Evolutionary conservation across 2,329 filamentous ascomycete genomes (phyloP).

Genomic region (Helotiales sp.): DNA sequence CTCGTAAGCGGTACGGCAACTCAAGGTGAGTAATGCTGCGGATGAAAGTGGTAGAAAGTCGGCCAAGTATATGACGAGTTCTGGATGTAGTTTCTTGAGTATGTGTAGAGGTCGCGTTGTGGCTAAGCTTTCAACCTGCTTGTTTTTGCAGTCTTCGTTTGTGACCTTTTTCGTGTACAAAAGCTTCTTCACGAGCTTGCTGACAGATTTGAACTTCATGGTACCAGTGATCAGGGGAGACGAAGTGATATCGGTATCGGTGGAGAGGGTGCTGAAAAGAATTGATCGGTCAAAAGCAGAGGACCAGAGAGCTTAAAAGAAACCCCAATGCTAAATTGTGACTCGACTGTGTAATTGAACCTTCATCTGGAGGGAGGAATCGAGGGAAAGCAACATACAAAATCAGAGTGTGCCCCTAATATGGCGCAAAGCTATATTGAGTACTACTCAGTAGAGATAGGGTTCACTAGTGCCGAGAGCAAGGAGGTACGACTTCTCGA

Average conservation of each 20-base stretch:
- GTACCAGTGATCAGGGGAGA: slow-evolving; percentile 4
- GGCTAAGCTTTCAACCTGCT: slow-evolving; percentile 3
- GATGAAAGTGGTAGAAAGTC: slow-evolving; percentile 22
- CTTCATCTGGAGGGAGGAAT: slow-evolving; percentile 10
- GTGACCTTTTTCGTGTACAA: slow-evolving; percentile 4
- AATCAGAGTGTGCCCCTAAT: slow-evolving; percentile 7
- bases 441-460: slow-evolving; percentile 7
- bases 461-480: slow-evolving; percentile 12
- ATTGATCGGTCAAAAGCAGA: slow-evolving; percentile 9
- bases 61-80: slow-evolving; percentile 21
- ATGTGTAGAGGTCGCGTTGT: slow-evolving; percentile 5
- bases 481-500: no score
- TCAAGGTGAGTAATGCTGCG: slow-evolving; percentile 18
- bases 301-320: slow-evolving; percentile 13
- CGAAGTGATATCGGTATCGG: slow-evolving; percentile 8
- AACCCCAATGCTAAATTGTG: slow-evolving; percentile 12
- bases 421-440: slow-evolving; percentile 10
- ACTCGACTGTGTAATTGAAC: slow-evolving; percentile 12
- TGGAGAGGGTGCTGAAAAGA: slow-evolving; percentile 14
- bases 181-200: slow-evolving; percentile 14
- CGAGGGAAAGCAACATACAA: slow-evolving; percentile 3
- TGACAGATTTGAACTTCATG: slow-evolving; percentile 13
- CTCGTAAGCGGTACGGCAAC: slow-evolving; percentile 18
- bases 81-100: slow-evolving; percentile 15
- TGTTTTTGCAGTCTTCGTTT: slow-evolving; percentile 13